These are phyloP conservation scores for Wallacemonas sp. DNA, from an alignment of 208 protist species.

Conservation along the genomic window DNA sequence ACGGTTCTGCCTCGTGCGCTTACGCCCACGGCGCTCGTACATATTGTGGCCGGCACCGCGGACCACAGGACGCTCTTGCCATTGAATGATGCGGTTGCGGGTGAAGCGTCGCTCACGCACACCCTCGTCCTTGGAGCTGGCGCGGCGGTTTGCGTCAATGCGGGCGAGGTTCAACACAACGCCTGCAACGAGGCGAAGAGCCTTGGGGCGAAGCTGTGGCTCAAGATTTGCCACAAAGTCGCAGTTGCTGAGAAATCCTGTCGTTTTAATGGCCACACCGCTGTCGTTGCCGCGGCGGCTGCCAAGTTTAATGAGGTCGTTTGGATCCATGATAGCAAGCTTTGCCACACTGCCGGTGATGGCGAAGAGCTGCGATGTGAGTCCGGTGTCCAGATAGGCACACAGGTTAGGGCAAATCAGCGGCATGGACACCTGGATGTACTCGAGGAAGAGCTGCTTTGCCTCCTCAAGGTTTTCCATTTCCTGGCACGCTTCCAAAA, in stretches of 20 bases:
- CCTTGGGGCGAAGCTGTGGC: slow-evolving; percentile 82
- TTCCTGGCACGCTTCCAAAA: slow-evolving; percentile 85
- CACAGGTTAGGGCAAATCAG: slow-evolving; percentile 92
- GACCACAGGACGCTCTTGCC: slow-evolving; percentile 81
- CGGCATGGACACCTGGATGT: slow-evolving; percentile 91
- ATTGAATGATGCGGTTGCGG: slow-evolving; percentile 63
- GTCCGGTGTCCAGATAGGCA: slow-evolving; percentile 87
- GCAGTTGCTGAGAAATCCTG: slow-evolving; percentile 85
- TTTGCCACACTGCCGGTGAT: slow-evolving; percentile 71
- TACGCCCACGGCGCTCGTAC: slow-evolving; percentile 79
- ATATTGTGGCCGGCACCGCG: slow-evolving; percentile 84
- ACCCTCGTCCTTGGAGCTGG: slow-evolving; percentile 64
- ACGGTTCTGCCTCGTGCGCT: slow-evolving; percentile 31
- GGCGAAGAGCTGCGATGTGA: slow-evolving; percentile 91
- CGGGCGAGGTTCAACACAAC: slow-evolving; percentile 63
- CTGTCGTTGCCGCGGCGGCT: slow-evolving; percentile 57
- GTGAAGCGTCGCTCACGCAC: slow-evolving; percentile 56
- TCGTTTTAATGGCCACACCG: slow-evolving; percentile 75
- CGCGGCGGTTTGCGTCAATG: slow-evolving; percentile 81
- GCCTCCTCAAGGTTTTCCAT: slow-evolving; percentile 90
- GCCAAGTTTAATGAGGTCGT: slow-evolving; percentile 65
- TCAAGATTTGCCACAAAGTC: slow-evolving; percentile 81
- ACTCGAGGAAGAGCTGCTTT: slow-evolving; percentile 92
- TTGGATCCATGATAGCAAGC: slow-evolving; percentile 70
- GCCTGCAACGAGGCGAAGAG: slow-evolving; percentile 69